Base-by-base conservation (phyloP, 148 eudicot genomes). In the Dysphania ambrosioides region DNA sequence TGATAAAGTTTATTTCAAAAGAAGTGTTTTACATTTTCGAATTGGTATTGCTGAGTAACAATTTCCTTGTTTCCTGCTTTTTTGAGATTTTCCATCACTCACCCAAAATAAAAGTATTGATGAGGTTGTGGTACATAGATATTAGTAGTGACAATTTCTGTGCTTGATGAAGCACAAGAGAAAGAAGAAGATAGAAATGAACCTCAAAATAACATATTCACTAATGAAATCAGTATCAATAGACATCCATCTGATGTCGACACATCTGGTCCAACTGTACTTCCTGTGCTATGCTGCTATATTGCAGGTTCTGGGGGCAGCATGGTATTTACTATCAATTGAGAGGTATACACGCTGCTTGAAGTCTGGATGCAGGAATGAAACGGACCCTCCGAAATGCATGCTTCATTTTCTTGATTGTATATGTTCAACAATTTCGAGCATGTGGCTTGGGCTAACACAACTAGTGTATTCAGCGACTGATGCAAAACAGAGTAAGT, bases 311-410 rank as follows among this genome's bases (percentile, higher is more conserved):
- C 74, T 92, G 71, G 99, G 99, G 71, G 99, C 99, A 66, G 83
- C 97, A 63, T 95, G 99, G 99, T 95, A 95, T 81, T 80, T 92
- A 71, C 80, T 89, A 63, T 95, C 99, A 36, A 82, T 95, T 79
- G 99, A 95, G 59, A 88, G 97, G 38, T 86, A 90, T 75, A 82
- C 87, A 19, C 88, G 91, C 47, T 95, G 98, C 79, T 95, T 96
- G 99, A 95, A 95, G 87, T 81, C 89, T 27, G 6, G 65, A 26
- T 95, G 99, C 87, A 85, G 66, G 75, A 31, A 59, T 8, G 99
- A 90, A 75, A 61, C 59, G 16, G 62, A 58, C 55, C 79, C 90
- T 64, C 31, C 40, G 66, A 74, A 85, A 68, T 88, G 99, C 77
- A 27, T 72, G 1, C 85, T 77, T 58, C 77, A 85, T 60, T 93